Evolutionary conservation across 192 early-diverging fungal genomes (phyloP).

Genomic region (Rhizoclosmatium sp.): DNA sequence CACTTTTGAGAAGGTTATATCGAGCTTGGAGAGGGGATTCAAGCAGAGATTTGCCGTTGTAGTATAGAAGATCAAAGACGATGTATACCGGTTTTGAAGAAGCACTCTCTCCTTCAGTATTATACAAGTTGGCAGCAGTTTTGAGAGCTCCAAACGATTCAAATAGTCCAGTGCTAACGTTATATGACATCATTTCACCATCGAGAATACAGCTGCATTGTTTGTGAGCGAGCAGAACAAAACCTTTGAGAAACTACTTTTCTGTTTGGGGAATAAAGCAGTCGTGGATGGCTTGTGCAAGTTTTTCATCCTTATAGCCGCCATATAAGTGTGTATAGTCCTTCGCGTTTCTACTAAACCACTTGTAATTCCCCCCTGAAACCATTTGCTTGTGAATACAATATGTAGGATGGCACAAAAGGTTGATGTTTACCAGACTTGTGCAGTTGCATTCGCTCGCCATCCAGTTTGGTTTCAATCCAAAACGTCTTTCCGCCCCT

Average conservation of each 20-base stretch:
- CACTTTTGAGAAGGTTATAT: conserved; percentile 52
- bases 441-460: conserved; percentile 79
- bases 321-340: conserved; percentile 80
- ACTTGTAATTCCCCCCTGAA: conserved; percentile 66
- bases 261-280: conserved; percentile 56
- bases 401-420: background rate
- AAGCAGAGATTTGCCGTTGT: conserved; percentile 69
- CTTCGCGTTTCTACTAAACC: conserved; percentile 66
- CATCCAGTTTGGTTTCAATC: conserved; percentile 86
- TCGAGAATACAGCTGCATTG: conserved; percentile 72
- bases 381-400: background rate
- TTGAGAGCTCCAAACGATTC: conserved; percentile 79
- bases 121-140: conserved; percentile 63
- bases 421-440: conserved; percentile 52
- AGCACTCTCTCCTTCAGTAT: conserved; percentile 32
- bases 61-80: conserved; percentile 78
- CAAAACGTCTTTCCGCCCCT: conserved; percentile 67
- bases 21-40: conserved; percentile 66
- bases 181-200: conserved; percentile 82
- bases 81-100: conserved; percentile 59
- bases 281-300: conserved; percentile 64
- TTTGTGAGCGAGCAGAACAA: background rate
- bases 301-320: conserved; percentile 55
- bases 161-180: conserved; percentile 66
- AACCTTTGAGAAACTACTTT: conserved; percentile 35